These are phyloP conservation scores for Cytospora mali DNA, from an alignment of 2,329 filamentous ascomycete species.

Conservation along the genomic window DNA sequence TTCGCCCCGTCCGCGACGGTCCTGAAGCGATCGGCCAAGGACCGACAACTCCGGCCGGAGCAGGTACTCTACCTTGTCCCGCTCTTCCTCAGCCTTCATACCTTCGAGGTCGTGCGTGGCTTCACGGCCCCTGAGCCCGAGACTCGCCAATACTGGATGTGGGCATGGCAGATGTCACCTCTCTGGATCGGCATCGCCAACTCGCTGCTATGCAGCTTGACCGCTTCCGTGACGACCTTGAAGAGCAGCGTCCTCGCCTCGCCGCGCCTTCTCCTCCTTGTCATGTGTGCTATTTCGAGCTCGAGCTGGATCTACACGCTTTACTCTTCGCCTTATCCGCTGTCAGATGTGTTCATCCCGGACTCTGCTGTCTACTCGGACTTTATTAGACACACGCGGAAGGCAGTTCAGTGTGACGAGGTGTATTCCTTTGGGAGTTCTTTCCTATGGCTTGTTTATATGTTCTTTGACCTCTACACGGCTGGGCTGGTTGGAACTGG, in stretches of 20 bases:
- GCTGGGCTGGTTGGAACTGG: constrained; percentile 2
- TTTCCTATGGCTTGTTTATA: constrained; percentile 23
- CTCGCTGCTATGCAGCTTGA: constrained; percentile 6
- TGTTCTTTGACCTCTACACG: constrained; percentile 1
- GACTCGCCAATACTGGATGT: constrained; percentile 33
- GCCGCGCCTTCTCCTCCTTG: neutral
- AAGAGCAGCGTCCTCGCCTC: neutral
- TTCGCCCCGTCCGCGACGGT: neutral
- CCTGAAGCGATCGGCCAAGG: constrained; percentile 3
- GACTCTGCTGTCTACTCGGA: neutral
- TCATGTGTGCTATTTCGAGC: constrained; percentile 6
- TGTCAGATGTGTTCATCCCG: constrained; percentile 2
- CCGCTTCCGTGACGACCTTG: neutral
- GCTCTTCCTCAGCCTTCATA: constrained; percentile 31
- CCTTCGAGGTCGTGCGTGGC: constrained; percentile 29
- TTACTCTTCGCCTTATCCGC: neutral
- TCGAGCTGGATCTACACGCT: neutral
- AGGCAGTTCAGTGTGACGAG: constrained; percentile 22
- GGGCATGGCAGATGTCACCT: constrained; percentile 34
- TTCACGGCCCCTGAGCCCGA: constrained; percentile 28
- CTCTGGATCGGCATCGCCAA: constrained; percentile 32
- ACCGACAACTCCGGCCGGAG: neutral
- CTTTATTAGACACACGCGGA: constrained; percentile 8
- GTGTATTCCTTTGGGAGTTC: constrained; percentile 19
- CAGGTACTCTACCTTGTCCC: constrained; percentile 4